Base-by-base conservation (phyloP, 2,329 filamentous ascomycete species). In the Capronia coronata region DNA sequence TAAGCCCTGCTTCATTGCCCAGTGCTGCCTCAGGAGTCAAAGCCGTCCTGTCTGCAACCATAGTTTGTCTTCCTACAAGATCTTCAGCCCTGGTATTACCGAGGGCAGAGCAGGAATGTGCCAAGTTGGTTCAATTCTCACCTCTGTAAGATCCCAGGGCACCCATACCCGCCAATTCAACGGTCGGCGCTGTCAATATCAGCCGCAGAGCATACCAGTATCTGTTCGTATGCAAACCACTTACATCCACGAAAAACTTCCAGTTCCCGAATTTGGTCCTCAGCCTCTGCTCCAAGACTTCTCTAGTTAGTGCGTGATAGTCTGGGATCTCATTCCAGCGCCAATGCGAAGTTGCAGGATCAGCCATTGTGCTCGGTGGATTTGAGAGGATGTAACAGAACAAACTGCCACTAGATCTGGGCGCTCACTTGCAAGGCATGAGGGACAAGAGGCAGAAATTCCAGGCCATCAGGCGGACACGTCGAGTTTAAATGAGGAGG, bases 221-320 rank as follows among this genome's bases (percentile, higher is more conserved):
- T 48, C 3, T 19, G 23, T 8, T 11, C 30, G 23, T 29, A 6
- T n/a, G 35, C n/a, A n/a, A 23, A 23, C 29, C 23, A 21, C 25
- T 48, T n/a, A 48, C 56, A 34, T 46, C 30, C 21, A 55, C 42
- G 34, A 29, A 52, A 45, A 55, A 59, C 13, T 53, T 46, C 38
- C 54, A 57, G 18, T 51, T 39, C 4, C 48, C 45, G 48, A 53
- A 59, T 19, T 48, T 57, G n/a, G 21, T 10, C 14, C 22, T 11
- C 37, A 57, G 37, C 35, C 39, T 55, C 14, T 25, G 11, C 25
- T 39, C 39, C 18, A 59, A 43, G 23, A 55, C 49, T 5, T 48
- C 49, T 25, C 19, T 14, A 25, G 51, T 51, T 1, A 59, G 43
- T 16, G 29, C 9, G 10, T 52, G 47, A 35, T 58, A 58, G n/a